Conservation (phyloP, 176 grass and related monocot genomes). For the Triticum monococcum region DNA sequence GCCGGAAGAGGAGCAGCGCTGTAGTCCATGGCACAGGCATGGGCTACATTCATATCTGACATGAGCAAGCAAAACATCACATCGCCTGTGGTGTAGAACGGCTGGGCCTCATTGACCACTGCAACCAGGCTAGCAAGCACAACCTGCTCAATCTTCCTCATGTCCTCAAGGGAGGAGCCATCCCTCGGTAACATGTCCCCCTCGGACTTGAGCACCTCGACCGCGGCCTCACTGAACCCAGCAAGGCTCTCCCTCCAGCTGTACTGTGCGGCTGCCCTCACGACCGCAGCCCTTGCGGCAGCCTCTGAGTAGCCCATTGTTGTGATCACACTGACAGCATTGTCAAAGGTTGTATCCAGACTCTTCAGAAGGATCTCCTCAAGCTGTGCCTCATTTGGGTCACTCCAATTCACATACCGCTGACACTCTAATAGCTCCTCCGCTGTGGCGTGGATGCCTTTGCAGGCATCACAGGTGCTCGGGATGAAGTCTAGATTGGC, state of each 20-base stretch:
- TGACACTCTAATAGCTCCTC: constrained; percentile 57
- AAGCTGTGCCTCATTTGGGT: constrained; percentile 65
- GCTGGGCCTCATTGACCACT: constrained; percentile 64
- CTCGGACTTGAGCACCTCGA: constrained; percentile 65
- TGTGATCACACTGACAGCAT: constrained; percentile 61
- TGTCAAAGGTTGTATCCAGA: constrained; percentile 68
- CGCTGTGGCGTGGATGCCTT: constrained; percentile 40
- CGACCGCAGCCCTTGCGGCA: constrained; percentile 47
- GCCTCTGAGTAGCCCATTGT: constrained; percentile 77
- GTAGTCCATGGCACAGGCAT: constrained; percentile 70
- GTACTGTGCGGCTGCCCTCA: constrained; percentile 51
- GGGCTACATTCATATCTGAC: constrained; percentile 75
- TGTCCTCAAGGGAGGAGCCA: constrained; percentile 55
- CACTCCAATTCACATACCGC: constrained; percentile 72
- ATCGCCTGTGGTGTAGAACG: constrained; percentile 79
- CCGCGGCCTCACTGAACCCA: constrained; percentile 49
- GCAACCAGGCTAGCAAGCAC: constrained; percentile 67
- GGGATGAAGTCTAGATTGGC: constrained; percentile 54
- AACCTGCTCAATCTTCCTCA: constrained; percentile 61
- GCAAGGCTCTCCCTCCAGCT: constrained; percentile 66
- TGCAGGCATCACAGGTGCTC: constrained; percentile 60
- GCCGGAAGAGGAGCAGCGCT: constrained; percentile 26
- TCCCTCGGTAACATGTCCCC: constrained; percentile 53
- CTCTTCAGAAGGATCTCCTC: constrained; percentile 87
- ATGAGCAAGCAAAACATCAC: constrained; percentile 93